A percentile compares a stretch with the other conserved stretches of the same genome.
Conservation (phyloP, 2,329 filamentous ascomycete genomes). For the Epicoccum sorghinum region DNA sequence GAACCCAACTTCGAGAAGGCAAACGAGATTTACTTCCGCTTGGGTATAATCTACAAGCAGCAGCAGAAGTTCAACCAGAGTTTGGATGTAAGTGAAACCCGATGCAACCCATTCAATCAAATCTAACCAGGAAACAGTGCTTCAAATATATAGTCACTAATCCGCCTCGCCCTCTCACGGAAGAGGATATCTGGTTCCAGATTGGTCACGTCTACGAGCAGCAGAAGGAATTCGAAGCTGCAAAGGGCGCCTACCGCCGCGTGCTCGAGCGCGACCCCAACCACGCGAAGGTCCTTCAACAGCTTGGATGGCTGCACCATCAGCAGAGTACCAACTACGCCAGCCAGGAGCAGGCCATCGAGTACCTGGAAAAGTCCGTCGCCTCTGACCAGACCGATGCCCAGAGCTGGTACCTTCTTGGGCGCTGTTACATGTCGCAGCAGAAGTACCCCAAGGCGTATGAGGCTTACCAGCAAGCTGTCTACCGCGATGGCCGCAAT, state of each 20-base stretch:
- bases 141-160: conserved; percentile 98
- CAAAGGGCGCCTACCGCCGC: conserved; percentile 88
- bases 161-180: conserved; percentile 87
- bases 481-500: conserved; percentile 96
- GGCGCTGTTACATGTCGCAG: conserved; percentile 98
- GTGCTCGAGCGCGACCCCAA: conserved; percentile 94
- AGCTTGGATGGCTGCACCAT: conserved; percentile 96
- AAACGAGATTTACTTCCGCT: conserved; percentile 97
- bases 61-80: conserved; percentile 93
- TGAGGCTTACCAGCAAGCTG: conserved; percentile 97
- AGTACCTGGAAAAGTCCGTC: conserved; percentile 96
- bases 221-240: conserved; percentile 97
- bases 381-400: conserved; percentile 91
- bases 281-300: conserved; percentile 96
- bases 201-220: conserved; percentile 99
- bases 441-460: conserved; percentile 99
- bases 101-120: background rate
- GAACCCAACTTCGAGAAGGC: conserved; percentile 97
- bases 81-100: conserved; percentile 70
- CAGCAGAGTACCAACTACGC: conserved; percentile 91
- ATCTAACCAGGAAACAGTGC: conserved; percentile 66
- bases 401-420: conserved; percentile 98
- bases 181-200: conserved; percentile 99
- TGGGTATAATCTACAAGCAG: conserved; percentile 99
- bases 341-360: conserved; percentile 94